Percentiles rank a stretch among this genome's conserved stretches.
Evolutionary conservation across 1,139 yeast species (phyloP).

Genomic region (Suhomyces bribrorum): DNA sequence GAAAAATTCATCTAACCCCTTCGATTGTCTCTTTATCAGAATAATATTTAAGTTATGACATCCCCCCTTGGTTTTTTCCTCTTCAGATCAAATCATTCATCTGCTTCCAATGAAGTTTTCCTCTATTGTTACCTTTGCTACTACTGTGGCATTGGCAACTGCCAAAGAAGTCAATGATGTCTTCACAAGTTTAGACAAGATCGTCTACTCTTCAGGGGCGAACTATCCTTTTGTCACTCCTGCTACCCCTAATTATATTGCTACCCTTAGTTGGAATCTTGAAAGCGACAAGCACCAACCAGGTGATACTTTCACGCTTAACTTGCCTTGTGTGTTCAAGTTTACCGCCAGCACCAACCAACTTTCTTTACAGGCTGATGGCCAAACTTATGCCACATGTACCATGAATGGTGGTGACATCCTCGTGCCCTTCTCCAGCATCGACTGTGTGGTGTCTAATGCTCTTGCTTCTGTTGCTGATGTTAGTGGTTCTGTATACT

Average conservation of each 20-base stretch:
- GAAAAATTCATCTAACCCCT: no score
- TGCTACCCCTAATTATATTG: slow-evolving; percentile 26
- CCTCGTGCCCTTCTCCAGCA: slow-evolving; percentile 23
- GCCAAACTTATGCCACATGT: slow-evolving; percentile 30
- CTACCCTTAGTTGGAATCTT: slow-evolving; percentile 28
- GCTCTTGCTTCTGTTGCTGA: slow-evolving; percentile 14
- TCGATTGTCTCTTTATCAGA: background rate
- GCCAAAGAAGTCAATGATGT: slow-evolving; percentile 16
- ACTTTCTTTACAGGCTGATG: slow-evolving; percentile 21
- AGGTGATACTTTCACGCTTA: slow-evolving; percentile 36
- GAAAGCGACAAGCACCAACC: slow-evolving; percentile 21
- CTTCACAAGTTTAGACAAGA: slow-evolving; percentile 15
- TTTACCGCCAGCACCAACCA: slow-evolving; percentile 23
- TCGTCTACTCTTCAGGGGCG: background rate
- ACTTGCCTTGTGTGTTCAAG: slow-evolving; percentile 34
- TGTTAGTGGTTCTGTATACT: slow-evolving; percentile 25
- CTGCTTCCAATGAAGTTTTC: slow-evolving; percentile 1
- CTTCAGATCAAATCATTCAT: background rate
- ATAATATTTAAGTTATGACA: background rate
- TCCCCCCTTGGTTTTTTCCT: background rate
- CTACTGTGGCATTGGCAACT: slow-evolving; percentile 17
- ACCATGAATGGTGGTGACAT: slow-evolving; percentile 24
- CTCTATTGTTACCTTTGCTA: slow-evolving; percentile 14
- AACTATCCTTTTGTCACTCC: slow-evolving; percentile 10
- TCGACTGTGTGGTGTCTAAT: slow-evolving; percentile 26